A percentile compares a stretch with the other conserved stretches of the same genome.
Conservation (phyloP, 169 alveolate species). For the Plasmodium inui region DNA sequence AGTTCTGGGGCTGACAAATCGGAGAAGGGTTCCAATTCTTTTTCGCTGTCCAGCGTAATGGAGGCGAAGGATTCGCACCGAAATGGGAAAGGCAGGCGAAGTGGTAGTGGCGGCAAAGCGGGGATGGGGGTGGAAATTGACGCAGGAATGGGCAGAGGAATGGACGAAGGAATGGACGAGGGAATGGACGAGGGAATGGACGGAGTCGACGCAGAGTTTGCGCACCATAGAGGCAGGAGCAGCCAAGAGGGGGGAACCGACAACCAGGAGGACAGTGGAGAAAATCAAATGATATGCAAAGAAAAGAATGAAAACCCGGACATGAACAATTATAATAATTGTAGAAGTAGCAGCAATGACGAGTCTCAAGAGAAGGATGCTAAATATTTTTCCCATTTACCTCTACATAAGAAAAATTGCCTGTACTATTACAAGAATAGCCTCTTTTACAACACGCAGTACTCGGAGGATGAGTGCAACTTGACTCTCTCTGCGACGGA, state of each 20-base stretch:
- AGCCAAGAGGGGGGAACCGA: not conserved
- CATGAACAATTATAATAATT: not conserved
- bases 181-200: not conserved
- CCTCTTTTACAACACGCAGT: slow-evolving; percentile 15
- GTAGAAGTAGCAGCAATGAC: not conserved
- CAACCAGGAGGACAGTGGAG: not conserved
- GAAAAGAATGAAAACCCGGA: not conserved
- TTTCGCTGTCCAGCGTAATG: not conserved
- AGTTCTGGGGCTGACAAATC: not conserved
- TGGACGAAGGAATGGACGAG: not conserved
- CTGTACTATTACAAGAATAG: slow-evolving; percentile 52
- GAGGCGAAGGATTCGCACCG: not conserved
- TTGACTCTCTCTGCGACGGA: not conserved
- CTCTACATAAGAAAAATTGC: slow-evolving; percentile 22
- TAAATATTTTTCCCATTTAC: slow-evolving; percentile 37
- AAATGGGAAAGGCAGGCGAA: not conserved
- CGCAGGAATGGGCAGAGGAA: not conserved
- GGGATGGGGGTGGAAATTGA: not conserved
- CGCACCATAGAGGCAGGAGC: not conserved
- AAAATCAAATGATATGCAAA: not conserved
- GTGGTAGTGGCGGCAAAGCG: not conserved
- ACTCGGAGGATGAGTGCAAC: slow-evolving; percentile 13
- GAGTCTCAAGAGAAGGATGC: slow-evolving; percentile 19
- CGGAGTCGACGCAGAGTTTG: not conserved
- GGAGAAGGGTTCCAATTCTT: not conserved